Evolutionary conservation across 345 rosid species (phyloP), one percentile per base, ranked within the genome.

Genomic region (Brassica rapa): DNA sequence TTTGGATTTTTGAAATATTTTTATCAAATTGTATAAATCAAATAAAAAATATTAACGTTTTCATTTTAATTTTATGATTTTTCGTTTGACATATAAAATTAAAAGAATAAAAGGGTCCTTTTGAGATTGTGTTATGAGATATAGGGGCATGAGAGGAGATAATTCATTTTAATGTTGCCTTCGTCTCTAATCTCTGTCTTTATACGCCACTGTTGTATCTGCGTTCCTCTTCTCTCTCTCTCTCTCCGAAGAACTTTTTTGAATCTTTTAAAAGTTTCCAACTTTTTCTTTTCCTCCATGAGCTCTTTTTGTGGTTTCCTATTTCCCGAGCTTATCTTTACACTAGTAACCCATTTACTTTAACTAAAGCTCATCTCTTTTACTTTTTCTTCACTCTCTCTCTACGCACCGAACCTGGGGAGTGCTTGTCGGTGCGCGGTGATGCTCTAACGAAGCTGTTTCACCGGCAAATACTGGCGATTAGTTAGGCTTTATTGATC

Each of bases 151-250:
- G n/a, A n/a, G n/a, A n/a, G n/a, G n/a, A n/a, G n/a, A n/a, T n/a
- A n/a, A n/a, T n/a, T n/a, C n/a, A 79, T 49, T 60, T 30, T 37
- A 61, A 19, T 73, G 78, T 61, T 79, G 74, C 37, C 74, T 73
- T 79, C 74, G 70, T 73, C 82, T 73, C 74, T 79, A 79, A 79
- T 80, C 67, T 63, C 71, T 80, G 79, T 74, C 66, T 74, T 51
- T 80, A 49, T 27, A 67, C 74, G 78, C 78, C 2, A 67, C 78
- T 24, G 74, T 72, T 32, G 53, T n/a, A 33, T 23, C 49, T 49
- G 41, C 2, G 41, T 37, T 35, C 39, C 8, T 23, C 70, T 15
- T 72, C 8, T 23, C 70, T 25, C 10, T 59, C 10, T 59, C 24
- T 66, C 74, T 72, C 81, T 37, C 61, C 33, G 53, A 32, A 64